Conservation (phyloP, 116 monocot species). For the Posidonia oceanica region DNA sequence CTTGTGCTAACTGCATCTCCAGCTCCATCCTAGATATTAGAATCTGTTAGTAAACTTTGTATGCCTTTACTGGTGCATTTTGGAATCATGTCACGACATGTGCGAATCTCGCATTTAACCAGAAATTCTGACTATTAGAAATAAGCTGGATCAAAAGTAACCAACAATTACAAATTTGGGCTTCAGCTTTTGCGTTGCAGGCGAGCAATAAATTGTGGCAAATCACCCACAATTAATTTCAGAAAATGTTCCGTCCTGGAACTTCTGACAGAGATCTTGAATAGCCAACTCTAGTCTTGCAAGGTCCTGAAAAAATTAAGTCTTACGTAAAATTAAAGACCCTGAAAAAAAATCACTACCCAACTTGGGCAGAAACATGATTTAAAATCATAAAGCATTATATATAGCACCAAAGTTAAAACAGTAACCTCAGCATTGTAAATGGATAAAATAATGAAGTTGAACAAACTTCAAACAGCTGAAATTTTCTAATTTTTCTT, state of each 20-base stretch:
- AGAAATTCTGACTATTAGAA: no score
- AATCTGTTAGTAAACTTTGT: no score
- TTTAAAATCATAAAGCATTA: not conserved
- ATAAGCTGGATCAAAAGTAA: not conserved
- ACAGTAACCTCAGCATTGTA: not conserved
- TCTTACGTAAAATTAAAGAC: not conserved
- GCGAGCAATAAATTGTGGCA: not conserved
- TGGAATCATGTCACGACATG: no score
- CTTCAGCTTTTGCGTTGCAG: conserved; percentile 1
- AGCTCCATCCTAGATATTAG: no score
- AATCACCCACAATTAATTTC: conserved; percentile 9
- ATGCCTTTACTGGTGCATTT: no score
- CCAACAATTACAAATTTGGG: not conserved
- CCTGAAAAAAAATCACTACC: not conserved
- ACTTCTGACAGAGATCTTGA: conserved; percentile 23
- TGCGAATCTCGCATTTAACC: no score
- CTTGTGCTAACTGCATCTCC: no score
- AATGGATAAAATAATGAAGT: not conserved
- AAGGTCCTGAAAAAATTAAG: conserved; percentile 39
- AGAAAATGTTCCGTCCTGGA: conserved; percentile 37
- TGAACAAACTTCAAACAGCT: not conserved
- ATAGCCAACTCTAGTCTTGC: conserved; percentile 47
- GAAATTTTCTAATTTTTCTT: not conserved
- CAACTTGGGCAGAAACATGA: not conserved
- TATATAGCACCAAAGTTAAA: no score